Evolutionary conservation across 2,329 filamentous ascomycete species (phyloP), one percentile per base, ranked within the genome.

Genomic region (Aschersonia sp.): DNA sequence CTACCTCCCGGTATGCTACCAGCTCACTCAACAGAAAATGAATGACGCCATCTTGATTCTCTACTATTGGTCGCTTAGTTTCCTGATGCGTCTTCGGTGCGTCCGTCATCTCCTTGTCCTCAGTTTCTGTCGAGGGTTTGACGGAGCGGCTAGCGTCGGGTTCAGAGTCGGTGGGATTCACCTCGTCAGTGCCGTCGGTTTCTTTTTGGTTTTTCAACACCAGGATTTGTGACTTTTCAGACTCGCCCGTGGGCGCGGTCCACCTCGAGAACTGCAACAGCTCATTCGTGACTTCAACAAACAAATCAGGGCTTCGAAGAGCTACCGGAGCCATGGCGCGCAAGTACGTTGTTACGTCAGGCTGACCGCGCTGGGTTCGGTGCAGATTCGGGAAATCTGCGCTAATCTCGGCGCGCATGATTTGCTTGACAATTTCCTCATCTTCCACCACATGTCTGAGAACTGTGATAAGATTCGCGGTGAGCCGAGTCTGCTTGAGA

Each of bases 401-500:
- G 53, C 82, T 80, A 56, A 98, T 94, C 61, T 97, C 91, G 31
- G 82, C 84, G 46, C 84, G 78, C 85, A 98, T 96, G 51, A 95
- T 82, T 60, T 96, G 87, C 54, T 85, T 87, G 51, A 97, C 76
- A 2, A 84, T 92, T 20, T 89, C 83, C 45, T 95, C 88, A 58
- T 98, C 94, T 65, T 98, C 92, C 47, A 97, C 79, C 53, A 98
- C 83, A 59, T 98, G 92, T 41, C 94, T 82, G 43, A 98, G 70
- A 47, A 96, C 83, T 9, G 91, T 77, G 75, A 97, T 83, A 57
- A 95, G 84, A 49, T 84, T 76, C 29, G 71, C 63, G 3, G 71
- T 69, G 40, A 78, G 66, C 47, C 69, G 70, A 2, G 68, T 71
- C 41, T 74, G 71, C 51, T 68, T 73, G 7, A 98, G 75, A 48